Percentiles rank a stretch among this genome's conserved stretches.
These are phyloP conservation scores for Claviceps sorghi DNA, from an alignment of 2,329 filamentous ascomycete genomes.

Conservation along the genomic window DNA sequence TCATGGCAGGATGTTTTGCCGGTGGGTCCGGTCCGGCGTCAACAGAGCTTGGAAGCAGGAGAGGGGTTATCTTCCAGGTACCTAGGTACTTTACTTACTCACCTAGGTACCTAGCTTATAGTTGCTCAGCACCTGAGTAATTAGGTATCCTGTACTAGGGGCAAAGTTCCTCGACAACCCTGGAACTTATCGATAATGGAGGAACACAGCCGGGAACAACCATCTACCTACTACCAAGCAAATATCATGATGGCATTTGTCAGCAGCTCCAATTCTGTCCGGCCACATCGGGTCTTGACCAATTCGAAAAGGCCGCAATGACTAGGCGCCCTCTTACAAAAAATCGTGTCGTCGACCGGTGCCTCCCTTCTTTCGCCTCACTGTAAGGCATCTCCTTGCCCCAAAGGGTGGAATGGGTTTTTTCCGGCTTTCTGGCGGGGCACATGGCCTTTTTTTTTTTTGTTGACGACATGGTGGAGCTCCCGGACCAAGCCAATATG, in stretches of 20 bases:
- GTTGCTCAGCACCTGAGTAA: too few relatives aligned
- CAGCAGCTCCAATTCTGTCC: neutral
- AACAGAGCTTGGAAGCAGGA: neutral
- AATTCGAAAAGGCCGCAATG: too few relatives aligned
- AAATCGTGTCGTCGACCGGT: too few relatives aligned
- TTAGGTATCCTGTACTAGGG: too few relatives aligned
- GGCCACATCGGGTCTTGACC: neutral
- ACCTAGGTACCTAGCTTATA: too few relatives aligned
- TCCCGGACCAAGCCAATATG: neutral
- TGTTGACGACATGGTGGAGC: slow-evolving; percentile 5
- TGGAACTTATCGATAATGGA: neutral
- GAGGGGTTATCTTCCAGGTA: neutral
- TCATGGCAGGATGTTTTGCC: slow-evolving; percentile 11
- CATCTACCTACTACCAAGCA: too few relatives aligned
- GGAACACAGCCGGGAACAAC: neutral
- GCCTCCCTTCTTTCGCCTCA: neutral
- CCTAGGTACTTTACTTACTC: too few relatives aligned
- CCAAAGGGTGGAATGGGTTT: neutral
- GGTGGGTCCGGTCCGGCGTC: slow-evolving; percentile 7
- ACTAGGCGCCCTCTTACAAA: too few relatives aligned
- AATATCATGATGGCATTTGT: too few relatives aligned
- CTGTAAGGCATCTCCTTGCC: neutral
- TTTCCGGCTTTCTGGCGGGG: neutral
- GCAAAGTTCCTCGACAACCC: too few relatives aligned
- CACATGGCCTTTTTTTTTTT: neutral